Percentiles rank a stretch among this genome's conserved stretches.
Evolutionary conservation across 768 basidiomycete genomes (phyloP).

Genomic region (Boletus barrowsii): DNA sequence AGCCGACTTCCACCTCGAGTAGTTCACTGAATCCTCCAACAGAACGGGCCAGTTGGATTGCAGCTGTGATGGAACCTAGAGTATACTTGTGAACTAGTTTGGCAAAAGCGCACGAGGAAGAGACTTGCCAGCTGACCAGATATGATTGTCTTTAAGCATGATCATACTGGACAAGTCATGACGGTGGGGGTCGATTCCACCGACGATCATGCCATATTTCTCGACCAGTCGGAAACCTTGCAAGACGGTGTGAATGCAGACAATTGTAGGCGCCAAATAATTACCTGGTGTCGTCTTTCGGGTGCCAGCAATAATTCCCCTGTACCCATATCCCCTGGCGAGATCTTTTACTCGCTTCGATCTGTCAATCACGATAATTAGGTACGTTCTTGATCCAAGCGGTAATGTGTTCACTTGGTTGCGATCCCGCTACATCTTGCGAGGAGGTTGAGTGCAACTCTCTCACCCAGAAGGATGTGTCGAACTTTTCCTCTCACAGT

Average conservation of each 20-base stretch:
- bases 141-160: slow-evolving; percentile 99
- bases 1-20: slow-evolving; percentile 90
- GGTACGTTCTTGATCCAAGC: neutral
- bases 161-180: slow-evolving; percentile 99
- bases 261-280: neutral
- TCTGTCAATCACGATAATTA: slow-evolving; percentile 39
- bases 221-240: slow-evolving; percentile 92
- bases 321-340: slow-evolving; percentile 74
- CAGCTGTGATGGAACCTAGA: slow-evolving; percentile 84
- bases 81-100: slow-evolving; percentile 3
- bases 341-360: slow-evolving; percentile 80
- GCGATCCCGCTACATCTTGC: slow-evolving; percentile 97
- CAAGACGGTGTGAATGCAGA: slow-evolving; percentile 7
- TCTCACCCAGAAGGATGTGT: slow-evolving; percentile 85
- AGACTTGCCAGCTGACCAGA: slow-evolving; percentile 86
- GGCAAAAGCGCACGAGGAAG: neutral
- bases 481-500: slow-evolving; percentile 89
- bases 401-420: slow-evolving; percentile 62
- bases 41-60: slow-evolving; percentile 78
- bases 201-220: slow-evolving; percentile 98
- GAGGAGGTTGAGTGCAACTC: slow-evolving; percentile 88
- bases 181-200: slow-evolving; percentile 93
- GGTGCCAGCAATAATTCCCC: slow-evolving; percentile 90
- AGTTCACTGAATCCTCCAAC: slow-evolving; percentile 91
- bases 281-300: slow-evolving; percentile 93